These are phyloP conservation scores for Corchorus olitorius DNA, from an alignment of 345 rosid genomes.

Conservation along the genomic window DNA sequence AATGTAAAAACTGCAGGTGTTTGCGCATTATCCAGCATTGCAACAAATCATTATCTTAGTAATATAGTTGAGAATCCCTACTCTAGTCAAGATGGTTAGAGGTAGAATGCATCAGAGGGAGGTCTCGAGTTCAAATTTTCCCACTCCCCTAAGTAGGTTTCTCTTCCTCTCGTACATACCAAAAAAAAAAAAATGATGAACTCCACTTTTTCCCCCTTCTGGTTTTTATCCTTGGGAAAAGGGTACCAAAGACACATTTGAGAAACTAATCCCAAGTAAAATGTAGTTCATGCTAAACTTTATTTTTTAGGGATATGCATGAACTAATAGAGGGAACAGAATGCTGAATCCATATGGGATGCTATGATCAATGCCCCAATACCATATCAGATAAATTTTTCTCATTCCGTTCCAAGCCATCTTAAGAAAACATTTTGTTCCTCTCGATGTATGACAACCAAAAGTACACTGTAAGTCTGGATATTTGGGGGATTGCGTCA, in stretches of 20 bases:
- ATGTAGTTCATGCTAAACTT: not conserved
- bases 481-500: not conserved
- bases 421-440: not conserved
- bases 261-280: constrained; percentile 2
- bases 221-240: not conserved
- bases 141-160: too few relatives aligned
- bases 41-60: not conserved
- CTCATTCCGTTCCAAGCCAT: not conserved
- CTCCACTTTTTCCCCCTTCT: not conserved
- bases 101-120: too few relatives aligned
- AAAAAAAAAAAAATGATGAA: too few relatives aligned
- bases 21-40: not conserved
- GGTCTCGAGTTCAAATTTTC: too few relatives aligned
- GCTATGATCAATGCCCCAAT: not conserved
- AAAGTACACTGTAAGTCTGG: not conserved
- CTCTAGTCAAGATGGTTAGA: too few relatives aligned
- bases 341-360: not conserved
- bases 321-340: not conserved
- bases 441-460: not conserved
- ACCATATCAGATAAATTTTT: not conserved
- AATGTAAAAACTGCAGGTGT: not conserved
- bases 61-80: too few relatives aligned
- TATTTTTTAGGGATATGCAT: not conserved
- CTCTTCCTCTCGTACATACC: too few relatives aligned
- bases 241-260: not conserved